Evolutionary conservation across 1,284 basidiomycete genomes (phyloP).

Genomic region (Coniferiporia sulphurascens): DNA sequence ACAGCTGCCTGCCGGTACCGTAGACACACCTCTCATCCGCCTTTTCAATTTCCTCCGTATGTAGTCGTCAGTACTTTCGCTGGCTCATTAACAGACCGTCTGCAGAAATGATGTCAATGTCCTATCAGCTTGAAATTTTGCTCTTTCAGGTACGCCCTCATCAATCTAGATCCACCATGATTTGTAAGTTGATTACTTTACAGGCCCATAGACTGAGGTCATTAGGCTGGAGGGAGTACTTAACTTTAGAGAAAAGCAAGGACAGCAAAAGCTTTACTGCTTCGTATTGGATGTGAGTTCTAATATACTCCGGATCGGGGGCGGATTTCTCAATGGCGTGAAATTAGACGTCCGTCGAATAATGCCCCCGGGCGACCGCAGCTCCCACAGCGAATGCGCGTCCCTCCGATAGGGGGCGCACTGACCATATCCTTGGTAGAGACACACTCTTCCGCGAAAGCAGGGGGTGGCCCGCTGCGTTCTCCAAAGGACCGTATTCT

Average conservation of each 20-base stretch:
- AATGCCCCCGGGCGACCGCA: conserved; percentile 30
- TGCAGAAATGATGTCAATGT: conserved; percentile 78
- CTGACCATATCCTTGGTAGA: conserved; percentile 46
- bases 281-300: conserved; percentile 72
- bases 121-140: conserved; percentile 80
- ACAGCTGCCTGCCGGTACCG: conserved; percentile 51
- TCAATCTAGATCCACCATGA: not conserved
- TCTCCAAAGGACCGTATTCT: conserved; percentile 50
- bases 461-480: conserved; percentile 38
- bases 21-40: conserved; percentile 74
- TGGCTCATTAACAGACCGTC: not conserved
- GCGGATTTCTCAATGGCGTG: conserved; percentile 34
- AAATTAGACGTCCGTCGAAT: conserved; percentile 31
- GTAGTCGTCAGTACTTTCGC: conserved; percentile 26
- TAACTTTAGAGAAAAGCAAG: conserved; percentile 57
- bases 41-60: conserved; percentile 77
- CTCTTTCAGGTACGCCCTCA: conserved; percentile 59
- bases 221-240: conserved; percentile 73
- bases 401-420: conserved; percentile 55
- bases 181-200: not conserved
- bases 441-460: conserved; percentile 32
- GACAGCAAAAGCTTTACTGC: conserved; percentile 61
- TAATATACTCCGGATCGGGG: conserved; percentile 4
- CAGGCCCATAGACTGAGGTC: conserved; percentile 67
- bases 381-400: conserved; percentile 27